Evolutionary conservation across 164 flowering plant genomes (phyloP), one percentile per base, ranked within the genome.

Genomic region (Platanus orientalis): DNA sequence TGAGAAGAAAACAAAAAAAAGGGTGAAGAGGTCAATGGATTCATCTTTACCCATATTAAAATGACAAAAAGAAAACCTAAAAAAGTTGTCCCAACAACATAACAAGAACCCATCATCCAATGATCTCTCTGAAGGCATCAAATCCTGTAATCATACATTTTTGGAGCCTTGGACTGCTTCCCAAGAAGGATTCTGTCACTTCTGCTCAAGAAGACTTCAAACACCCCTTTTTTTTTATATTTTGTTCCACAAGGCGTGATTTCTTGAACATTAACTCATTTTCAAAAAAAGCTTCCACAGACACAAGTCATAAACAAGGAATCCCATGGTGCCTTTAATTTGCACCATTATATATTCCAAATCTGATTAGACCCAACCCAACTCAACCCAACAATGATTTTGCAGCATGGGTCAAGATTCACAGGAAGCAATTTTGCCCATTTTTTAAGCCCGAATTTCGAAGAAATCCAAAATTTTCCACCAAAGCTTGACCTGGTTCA

Each of bases 131-230:
- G 12, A 54, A 42, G 48, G 67, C 69, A 71, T 69, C 69, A 65
- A 51, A 63, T 50, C 54, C 47, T 61, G 25, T 45, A 14, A 54
- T 60, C 70, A 74, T 65, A 34, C 51, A 55, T 55, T 59, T 72
- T 63, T 68, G 57, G 67, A 74, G 69, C 72, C 61, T 53, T 66
- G 70, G 67, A 67, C 80, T 68, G 45, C 70, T 76, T 72, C 78
- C 66, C 77, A 48, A 71, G 49, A 66, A 72, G 75, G 76, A 72
- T 72, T 75, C 39, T 12, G 39, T 39, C 54, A 51, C 45, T 70
- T 21, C 27, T 60, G 30, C 51, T 44, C 20, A 47, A 57, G 26
- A 58, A 14, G n/a, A 51, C 44, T 66, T 27, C 20, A 49, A 44
- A n/a, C 56, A 20, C 26, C 7, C n/a, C n/a, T n/a, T n/a, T 52